phyloP scores from a whole-genome alignment of 139 green algal species.

The Chlorella sp. region DNA sequence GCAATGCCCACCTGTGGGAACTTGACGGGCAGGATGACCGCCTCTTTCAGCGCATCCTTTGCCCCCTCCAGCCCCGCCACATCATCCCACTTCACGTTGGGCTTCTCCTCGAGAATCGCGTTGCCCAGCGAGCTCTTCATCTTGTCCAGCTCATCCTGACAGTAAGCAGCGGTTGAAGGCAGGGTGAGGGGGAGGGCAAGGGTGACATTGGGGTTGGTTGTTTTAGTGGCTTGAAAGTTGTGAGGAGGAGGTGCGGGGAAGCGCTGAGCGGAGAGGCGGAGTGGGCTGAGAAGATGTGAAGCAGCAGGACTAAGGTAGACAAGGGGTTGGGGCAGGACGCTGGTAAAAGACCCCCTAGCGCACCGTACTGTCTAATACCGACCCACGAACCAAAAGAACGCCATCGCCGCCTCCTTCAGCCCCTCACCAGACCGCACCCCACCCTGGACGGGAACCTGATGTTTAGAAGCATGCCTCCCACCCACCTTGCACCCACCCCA shows the following conservation, averaged over 20 bases:
- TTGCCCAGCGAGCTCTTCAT: constrained; percentile 78
- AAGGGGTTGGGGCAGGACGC: not conserved
- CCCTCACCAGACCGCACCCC: no score
- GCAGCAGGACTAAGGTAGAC: no score
- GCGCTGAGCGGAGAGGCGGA: no score
- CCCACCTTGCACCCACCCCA: not conserved
- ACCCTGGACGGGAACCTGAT: no score
- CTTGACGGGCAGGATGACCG: constrained; percentile 99
- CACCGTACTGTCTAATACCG: no score
- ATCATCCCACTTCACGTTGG: constrained; percentile 98
- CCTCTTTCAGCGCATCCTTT: constrained; percentile 98
- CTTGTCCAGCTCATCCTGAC: constrained; percentile 78
- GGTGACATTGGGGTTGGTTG: not conserved
- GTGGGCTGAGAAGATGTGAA: not conserved
- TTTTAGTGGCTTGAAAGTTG: no score
- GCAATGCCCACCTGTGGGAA: constrained; percentile 86
- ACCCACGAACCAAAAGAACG: no score
- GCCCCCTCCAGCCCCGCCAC: constrained; percentile 96
- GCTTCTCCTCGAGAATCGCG: constrained; percentile 92
- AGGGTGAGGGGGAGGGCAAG: not conserved
- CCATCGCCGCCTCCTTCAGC: no score
- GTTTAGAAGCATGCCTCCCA: no score
- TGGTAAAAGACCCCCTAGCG: no score
- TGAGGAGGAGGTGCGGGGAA: no score
- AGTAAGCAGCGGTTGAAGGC: no score